Conservation (phyloP, 345 rosid genomes). For the Ceriops zippeliana region DNA sequence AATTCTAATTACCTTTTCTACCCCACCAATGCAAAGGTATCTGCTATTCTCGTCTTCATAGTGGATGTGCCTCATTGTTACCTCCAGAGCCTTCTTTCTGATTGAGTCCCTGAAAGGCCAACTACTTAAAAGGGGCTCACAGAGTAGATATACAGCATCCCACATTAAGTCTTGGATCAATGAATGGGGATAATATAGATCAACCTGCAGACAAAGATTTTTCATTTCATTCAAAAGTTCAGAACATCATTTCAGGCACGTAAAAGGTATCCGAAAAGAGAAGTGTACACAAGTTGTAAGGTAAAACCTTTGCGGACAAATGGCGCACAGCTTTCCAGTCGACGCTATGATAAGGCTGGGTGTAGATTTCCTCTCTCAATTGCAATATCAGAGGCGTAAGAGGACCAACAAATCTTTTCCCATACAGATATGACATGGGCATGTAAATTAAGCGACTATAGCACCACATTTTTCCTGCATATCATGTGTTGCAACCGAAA, state of each 20-base stretch:
- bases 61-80: conserved; percentile 16
- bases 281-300: neutral
- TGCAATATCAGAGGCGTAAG: conserved; percentile 13
- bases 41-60: conserved; percentile 32
- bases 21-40: conserved; percentile 29
- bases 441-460: conserved; percentile 12
- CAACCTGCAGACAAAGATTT: conserved; percentile 19
- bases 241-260: neutral
- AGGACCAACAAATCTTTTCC: conserved; percentile 17
- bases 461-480: conserved; percentile 17
- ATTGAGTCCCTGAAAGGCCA: conserved; percentile 29
- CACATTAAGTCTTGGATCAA: conserved; percentile 25
- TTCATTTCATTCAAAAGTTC: neutral
- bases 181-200: conserved; percentile 27
- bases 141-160: conserved; percentile 18
- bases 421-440: conserved; percentile 16
- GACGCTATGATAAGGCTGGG: conserved; percentile 5
- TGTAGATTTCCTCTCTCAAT: conserved; percentile 13
- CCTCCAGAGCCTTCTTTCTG: conserved; percentile 20
- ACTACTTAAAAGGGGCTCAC: conserved; percentile 23
- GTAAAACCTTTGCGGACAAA: neutral
- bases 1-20: conserved; percentile 16
- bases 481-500: neutral
- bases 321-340: conserved; percentile 8
- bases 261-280: neutral